phyloP scores from a whole-genome alignment of 169 alveolate species.

The Babesia bigemina region DNA sequence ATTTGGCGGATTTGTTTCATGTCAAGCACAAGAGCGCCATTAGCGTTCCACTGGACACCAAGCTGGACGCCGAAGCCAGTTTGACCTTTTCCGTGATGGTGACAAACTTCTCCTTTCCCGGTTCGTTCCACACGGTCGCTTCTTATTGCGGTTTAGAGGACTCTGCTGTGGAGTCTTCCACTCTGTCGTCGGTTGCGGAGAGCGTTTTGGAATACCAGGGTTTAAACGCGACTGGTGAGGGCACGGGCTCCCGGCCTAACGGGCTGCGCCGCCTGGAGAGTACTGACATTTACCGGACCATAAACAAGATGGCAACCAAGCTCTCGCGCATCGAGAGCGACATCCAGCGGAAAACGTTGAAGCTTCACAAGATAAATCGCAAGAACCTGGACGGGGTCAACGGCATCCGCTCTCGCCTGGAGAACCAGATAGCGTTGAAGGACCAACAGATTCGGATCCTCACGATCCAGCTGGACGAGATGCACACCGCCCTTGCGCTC shows the following conservation, averaged over 20 bases:
- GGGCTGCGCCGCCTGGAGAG: constrained; percentile 23
- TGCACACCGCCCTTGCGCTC: constrained; percentile 69
- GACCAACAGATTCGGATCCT: constrained; percentile 57
- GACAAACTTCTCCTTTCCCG: constrained; percentile 22
- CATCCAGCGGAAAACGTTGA: constrained; percentile 45
- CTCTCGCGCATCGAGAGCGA: constrained; percentile 57
- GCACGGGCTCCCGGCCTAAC: constrained; percentile 7
- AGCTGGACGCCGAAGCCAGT: constrained; percentile 30
- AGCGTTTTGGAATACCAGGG: background rate
- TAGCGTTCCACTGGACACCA: constrained; percentile 14
- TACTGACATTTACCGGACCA: constrained; percentile 41
- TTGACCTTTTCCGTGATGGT: constrained; percentile 31
- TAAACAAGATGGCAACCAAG: constrained; percentile 61
- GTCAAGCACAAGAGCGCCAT: background rate
- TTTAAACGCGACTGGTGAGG: background rate
- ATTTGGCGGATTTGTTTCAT: constrained; percentile 9
- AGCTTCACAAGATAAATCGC: constrained; percentile 57
- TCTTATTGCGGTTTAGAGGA: background rate
- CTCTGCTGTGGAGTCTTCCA: background rate
- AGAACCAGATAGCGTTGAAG: constrained; percentile 51
- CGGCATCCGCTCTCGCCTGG: constrained; percentile 45
- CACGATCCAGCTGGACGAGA: constrained; percentile 59
- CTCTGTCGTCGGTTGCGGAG: background rate
- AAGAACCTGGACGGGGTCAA: constrained; percentile 53
- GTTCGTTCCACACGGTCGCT: background rate